Percentiles rank a stretch among this genome's conserved stretches.
Evolutionary conservation across 176 grass and related monocot species (phyloP).

Genomic region (Raddia guianensis): DNA sequence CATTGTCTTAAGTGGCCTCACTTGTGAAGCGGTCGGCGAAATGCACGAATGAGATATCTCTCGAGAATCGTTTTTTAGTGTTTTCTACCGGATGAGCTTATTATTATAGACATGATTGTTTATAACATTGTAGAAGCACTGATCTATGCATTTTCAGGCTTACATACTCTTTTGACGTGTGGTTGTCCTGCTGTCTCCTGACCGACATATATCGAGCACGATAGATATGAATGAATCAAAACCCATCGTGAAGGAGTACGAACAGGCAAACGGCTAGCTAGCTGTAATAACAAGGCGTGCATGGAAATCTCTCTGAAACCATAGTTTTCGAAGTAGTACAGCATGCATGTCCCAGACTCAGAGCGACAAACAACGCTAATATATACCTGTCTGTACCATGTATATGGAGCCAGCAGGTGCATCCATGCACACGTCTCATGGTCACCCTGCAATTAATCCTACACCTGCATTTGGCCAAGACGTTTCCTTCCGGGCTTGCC

Average conservation of each 20-base stretch:
- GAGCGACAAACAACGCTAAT: neutral
- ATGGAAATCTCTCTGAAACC: neutral
- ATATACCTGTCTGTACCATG: neutral
- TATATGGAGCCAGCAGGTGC: neutral
- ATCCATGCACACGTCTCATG: neutral
- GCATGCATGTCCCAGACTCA: neutral
- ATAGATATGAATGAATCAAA: neutral
- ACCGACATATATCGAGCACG: neutral
- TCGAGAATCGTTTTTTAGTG: too few species aligned
- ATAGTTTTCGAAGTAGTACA: neutral
- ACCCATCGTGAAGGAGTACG: neutral
- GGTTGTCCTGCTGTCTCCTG: constrained; percentile 12
- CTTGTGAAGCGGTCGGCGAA: too few species aligned
- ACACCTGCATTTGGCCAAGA: neutral
- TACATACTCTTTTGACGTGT: neutral
- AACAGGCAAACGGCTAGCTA: neutral
- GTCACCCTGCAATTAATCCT: neutral
- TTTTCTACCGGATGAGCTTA: too few species aligned
- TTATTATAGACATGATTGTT: too few species aligned
- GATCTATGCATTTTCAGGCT: too few species aligned
- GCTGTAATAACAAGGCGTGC: neutral
- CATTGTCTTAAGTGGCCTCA: too few species aligned
- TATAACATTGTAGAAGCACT: too few species aligned
- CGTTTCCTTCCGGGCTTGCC: neutral
- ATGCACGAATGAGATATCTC: too few species aligned